A percentile compares a stretch with the other conserved stretches of the same genome.
Evolutionary conservation across 331 rosid species (phyloP).

Genomic region (Erythrophleum ivorense): DNA sequence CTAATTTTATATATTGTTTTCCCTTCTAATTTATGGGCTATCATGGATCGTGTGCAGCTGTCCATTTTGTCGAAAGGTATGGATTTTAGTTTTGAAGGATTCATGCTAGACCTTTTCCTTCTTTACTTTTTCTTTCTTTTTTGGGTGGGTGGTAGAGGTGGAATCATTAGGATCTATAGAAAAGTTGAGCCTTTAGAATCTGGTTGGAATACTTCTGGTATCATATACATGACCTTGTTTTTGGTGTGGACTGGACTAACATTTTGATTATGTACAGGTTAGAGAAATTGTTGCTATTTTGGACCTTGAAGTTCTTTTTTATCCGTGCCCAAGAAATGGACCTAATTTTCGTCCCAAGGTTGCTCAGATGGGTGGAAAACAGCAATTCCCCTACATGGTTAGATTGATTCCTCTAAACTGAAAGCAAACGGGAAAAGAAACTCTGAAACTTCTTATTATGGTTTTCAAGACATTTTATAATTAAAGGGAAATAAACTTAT

Average conservation of each 20-base stretch:
- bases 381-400: conserved; percentile 97
- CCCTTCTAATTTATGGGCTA: conserved; percentile 33
- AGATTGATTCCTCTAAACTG: conserved; percentile 39
- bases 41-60: conserved; percentile 65
- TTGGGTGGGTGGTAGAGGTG: background rate
- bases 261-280: conserved; percentile 61
- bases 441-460: conserved; percentile 24
- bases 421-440: conserved; percentile 13
- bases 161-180: background rate
- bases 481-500: conserved; percentile 17
- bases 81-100: conserved; percentile 21
- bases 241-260: conserved; percentile 42
- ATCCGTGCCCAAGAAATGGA: conserved; percentile 93
- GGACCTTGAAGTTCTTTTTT: conserved; percentile 92
- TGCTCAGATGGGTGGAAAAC: conserved; percentile 86
- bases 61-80: conserved; percentile 98
- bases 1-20: conserved; percentile 48
- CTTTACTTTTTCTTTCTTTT: background rate
- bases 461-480: background rate
- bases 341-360: conserved; percentile 93
- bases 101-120: conserved; percentile 24
- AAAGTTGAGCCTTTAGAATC: conserved; percentile 31
- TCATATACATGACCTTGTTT: conserved; percentile 12
- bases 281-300: conserved; percentile 90
- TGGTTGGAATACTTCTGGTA: conserved; percentile 14